These are phyloP conservation scores for Diplocarpon rosae DNA, from an alignment of 2,329 filamentous ascomycete species.

Conservation along the genomic window DNA sequence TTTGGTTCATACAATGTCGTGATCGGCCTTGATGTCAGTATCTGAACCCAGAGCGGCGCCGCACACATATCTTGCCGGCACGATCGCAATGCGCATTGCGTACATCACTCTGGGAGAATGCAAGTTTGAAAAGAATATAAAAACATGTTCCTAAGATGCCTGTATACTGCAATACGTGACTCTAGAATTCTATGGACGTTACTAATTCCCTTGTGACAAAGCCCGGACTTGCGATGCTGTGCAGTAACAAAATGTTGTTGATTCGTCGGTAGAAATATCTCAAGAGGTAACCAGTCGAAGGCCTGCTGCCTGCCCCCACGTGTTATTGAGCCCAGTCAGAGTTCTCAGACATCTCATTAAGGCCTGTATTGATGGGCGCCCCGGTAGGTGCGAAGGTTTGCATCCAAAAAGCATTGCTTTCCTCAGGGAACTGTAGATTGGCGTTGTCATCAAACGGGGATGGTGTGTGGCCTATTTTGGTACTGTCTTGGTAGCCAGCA, in stretches of 20 bases:
- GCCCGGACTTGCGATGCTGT: conserved; percentile 11
- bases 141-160: conserved; percentile 7
- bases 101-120: too few species aligned
- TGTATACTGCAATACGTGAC: conserved; percentile 14
- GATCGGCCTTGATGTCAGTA: too few species aligned
- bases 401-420: conserved; percentile 33
- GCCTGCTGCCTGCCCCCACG: conserved; percentile 27
- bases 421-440: conserved; percentile 30
- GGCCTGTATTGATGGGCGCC: conserved; percentile 11
- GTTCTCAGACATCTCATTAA: conserved; percentile 19
- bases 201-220: conserved; percentile 6
- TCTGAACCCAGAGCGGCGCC: too few species aligned
- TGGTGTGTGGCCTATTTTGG: conserved; percentile 34
- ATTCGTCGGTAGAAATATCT: conserved; percentile 21
- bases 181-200: conserved; percentile 21
- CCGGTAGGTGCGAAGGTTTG: conserved; percentile 26
- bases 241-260: conserved; percentile 13
- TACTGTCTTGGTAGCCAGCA: conserved; percentile 18
- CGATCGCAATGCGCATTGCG: too few species aligned
- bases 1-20: too few species aligned
- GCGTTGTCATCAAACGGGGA: conserved; percentile 29
- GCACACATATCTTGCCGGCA: too few species aligned
- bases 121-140: not conserved
- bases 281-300: conserved; percentile 23
- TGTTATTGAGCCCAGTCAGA: conserved; percentile 28